Conservation (phyloP, 768 basidiomycete genomes). For the Aureoboletus auriporus region DNA sequence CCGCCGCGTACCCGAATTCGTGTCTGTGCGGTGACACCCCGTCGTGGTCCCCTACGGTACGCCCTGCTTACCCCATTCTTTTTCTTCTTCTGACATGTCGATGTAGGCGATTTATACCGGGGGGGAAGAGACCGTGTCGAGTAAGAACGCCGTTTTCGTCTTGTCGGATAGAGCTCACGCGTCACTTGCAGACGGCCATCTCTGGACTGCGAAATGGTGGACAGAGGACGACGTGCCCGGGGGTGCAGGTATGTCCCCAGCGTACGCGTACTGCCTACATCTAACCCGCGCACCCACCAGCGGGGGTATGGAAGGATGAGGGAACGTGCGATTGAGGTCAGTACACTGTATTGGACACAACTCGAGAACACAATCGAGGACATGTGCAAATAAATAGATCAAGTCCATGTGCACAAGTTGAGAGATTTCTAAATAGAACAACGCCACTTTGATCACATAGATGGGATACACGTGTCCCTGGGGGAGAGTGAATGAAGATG, state of each 20-base stretch:
- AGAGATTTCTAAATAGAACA: no score
- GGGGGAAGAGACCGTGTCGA: slow-evolving; percentile 39
- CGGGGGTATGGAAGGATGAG: slow-evolving; percentile 32
- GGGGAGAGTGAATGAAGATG: not conserved
- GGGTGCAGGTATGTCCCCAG: slow-evolving; percentile 15
- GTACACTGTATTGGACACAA: not conserved
- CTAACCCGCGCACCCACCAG: not conserved
- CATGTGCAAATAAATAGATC: slow-evolving; percentile 5
- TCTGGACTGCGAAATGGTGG: slow-evolving; percentile 56
- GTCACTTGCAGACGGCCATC: slow-evolving; percentile 32
- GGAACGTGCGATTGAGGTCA: slow-evolving; percentile 24
- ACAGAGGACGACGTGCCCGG: slow-evolving; percentile 36
- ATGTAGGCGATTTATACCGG: slow-evolving; percentile 30
- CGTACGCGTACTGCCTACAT: not conserved
- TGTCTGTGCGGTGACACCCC: slow-evolving; percentile 40
- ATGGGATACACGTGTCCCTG: not conserved
- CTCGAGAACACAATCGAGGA: not conserved
- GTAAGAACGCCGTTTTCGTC: slow-evolving; percentile 22
- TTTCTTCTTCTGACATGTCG: not conserved
- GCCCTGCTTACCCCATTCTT: slow-evolving; percentile 1
- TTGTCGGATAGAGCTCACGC: not conserved
- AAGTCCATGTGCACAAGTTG: slow-evolving; percentile 10
- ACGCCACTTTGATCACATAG: not conserved
- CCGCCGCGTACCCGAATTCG: slow-evolving; percentile 11
- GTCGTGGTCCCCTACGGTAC: slow-evolving; percentile 37